A percentile compares a stretch with the other conserved stretches of the same genome.
Conservation (phyloP, 1,284 basidiomycete species). For the Rhodotorula mucilaginosa region DNA sequence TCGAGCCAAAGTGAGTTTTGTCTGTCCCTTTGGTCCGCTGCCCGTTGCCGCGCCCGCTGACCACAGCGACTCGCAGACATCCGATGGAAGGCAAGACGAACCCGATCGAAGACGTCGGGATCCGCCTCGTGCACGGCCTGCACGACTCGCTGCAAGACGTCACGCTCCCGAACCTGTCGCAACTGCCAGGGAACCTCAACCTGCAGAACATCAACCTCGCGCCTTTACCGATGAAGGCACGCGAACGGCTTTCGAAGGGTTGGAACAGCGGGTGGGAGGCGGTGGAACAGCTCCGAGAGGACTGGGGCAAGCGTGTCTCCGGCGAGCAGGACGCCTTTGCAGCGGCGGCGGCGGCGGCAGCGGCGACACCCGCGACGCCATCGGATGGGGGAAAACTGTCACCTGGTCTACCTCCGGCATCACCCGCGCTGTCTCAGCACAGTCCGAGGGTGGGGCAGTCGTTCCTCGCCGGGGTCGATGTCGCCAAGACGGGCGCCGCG, state of each 20-base stretch:
- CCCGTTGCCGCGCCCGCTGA: slow-evolving; percentile 42
- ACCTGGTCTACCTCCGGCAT: not conserved
- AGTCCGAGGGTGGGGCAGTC: not conserved
- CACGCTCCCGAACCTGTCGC: slow-evolving; percentile 62
- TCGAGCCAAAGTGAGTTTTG: slow-evolving; percentile 61
- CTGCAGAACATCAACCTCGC: slow-evolving; percentile 1
- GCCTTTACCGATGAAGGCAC: slow-evolving; percentile 12
- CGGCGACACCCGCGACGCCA: not conserved
- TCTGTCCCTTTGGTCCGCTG: not conserved
- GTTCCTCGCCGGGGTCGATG: slow-evolving; percentile 34
- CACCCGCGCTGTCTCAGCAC: not conserved
- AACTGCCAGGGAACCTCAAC: slow-evolving; percentile 7
- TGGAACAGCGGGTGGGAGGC: slow-evolving; percentile 9
- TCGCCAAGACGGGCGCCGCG: slow-evolving; percentile 34
- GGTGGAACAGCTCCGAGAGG: slow-evolving; percentile 11
- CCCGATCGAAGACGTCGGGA: slow-evolving; percentile 81
- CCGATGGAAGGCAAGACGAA: slow-evolving; percentile 83
- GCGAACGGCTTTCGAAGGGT: slow-evolving; percentile 13
- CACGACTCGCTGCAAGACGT: slow-evolving; percentile 61
- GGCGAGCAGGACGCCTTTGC: not conserved
- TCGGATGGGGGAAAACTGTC: not conserved
- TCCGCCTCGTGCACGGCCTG: slow-evolving; percentile 81
- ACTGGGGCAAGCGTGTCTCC: slow-evolving; percentile 6
- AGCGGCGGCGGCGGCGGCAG: not conserved
- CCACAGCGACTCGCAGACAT: slow-evolving; percentile 53